Conservation (phyloP, 2,329 filamentous ascomycete genomes). For the Daldinia sp. region DNA sequence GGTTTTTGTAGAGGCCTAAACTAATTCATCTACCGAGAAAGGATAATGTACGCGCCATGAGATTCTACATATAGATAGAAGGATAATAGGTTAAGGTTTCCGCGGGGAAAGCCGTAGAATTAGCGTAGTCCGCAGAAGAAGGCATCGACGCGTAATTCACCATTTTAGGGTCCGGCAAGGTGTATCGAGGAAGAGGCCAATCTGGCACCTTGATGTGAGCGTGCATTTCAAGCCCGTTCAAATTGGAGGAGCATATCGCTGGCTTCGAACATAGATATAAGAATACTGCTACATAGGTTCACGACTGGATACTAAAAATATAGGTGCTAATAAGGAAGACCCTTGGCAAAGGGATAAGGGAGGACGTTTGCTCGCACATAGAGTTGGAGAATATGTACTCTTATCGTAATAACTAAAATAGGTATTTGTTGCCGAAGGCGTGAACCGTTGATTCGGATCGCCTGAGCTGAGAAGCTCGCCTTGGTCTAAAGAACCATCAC, state of each 20-base stretch:
- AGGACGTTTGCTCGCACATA: neutral
- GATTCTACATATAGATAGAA: neutral
- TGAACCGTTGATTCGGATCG: constrained; percentile 9
- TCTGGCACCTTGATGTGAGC: neutral
- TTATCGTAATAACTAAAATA: too few species aligned
- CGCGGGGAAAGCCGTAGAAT: neutral
- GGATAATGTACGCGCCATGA: neutral
- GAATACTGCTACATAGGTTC: neutral
- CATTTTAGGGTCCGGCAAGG: neutral
- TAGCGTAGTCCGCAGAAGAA: neutral
- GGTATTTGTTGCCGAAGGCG: neutral
- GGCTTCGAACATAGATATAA: neutral
- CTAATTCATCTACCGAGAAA: neutral
- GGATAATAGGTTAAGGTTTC: neutral
- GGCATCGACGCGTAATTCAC: neutral
- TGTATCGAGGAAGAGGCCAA: neutral
- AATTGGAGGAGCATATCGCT: neutral
- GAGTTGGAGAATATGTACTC: too few species aligned
- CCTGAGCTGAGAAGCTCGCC: constrained; percentile 16
- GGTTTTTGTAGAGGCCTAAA: neutral
- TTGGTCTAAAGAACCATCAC: constrained; percentile 9
- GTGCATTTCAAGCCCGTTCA: neutral
- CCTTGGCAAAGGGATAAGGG: neutral
- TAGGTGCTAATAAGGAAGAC: neutral
- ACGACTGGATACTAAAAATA: neutral